Conservation (phyloP, 2,329 filamentous ascomycete genomes). For the Monosporascus sp. region DNA sequence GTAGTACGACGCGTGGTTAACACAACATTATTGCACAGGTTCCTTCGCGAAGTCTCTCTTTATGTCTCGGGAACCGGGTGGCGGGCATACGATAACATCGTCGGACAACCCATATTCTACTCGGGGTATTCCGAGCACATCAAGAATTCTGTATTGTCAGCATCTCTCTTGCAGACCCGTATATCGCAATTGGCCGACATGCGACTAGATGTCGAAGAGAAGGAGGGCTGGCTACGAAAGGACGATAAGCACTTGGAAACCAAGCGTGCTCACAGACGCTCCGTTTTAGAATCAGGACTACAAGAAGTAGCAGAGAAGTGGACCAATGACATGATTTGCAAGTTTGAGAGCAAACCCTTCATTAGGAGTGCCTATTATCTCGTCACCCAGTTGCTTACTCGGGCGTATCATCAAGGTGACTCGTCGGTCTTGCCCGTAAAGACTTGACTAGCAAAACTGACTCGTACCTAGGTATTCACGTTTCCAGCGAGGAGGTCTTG, state of each 20-base stretch:
- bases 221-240: conserved; percentile 61
- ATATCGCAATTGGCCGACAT: conserved; percentile 72
- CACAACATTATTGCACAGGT: conserved; percentile 47
- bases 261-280: conserved; percentile 49
- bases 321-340: conserved; percentile 97
- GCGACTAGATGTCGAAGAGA: conserved; percentile 69
- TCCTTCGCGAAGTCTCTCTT: conserved; percentile 87
- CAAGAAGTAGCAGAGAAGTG: conserved; percentile 78
- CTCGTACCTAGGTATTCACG: conserved; percentile 63
- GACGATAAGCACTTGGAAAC: conserved; percentile 49
- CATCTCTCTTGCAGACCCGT: conserved; percentile 67
- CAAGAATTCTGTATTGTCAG: conserved; percentile 70
- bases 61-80: conserved; percentile 92
- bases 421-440: neutral
- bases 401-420: conserved; percentile 82
- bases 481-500: conserved; percentile 89
- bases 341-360: conserved; percentile 92
- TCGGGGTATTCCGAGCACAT: conserved; percentile 87
- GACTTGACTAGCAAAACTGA: neutral
- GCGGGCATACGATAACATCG: conserved; percentile 86
- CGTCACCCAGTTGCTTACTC: conserved; percentile 77
- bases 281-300: conserved; percentile 66
- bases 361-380: conserved; percentile 91
- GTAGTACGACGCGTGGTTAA: neutral
- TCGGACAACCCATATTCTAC: conserved; percentile 93